Evolutionary conservation across 352 stramenopile species (phyloP).

Genomic region (Discostella stelligera): DNA sequence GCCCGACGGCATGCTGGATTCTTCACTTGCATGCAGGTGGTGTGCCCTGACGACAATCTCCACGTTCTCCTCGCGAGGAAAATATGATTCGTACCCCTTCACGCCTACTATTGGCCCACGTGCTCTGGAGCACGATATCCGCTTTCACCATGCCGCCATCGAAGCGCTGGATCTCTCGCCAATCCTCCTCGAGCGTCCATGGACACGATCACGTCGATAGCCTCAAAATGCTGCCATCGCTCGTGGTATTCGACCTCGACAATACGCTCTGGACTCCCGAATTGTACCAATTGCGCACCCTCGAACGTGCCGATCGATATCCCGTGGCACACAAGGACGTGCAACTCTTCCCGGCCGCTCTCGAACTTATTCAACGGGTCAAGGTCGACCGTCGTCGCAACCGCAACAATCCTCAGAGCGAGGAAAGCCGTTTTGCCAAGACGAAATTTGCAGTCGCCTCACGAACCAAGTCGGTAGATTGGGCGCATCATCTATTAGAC

Average conservation of each 20-base stretch:
- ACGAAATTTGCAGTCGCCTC: constrained; percentile 68
- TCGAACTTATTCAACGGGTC: constrained; percentile 44
- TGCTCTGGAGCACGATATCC: neutral
- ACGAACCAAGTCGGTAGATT: constrained; percentile 62
- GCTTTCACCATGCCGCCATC: neutral
- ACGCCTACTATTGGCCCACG: neutral
- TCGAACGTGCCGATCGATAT: constrained; percentile 42
- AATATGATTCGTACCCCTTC: neutral
- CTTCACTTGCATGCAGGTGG: no score
- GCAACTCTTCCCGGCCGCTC: constrained; percentile 54
- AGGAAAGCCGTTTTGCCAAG: neutral
- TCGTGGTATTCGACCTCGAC: constrained; percentile 80
- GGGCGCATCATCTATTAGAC: constrained; percentile 65
- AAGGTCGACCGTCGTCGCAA: constrained; percentile 17
- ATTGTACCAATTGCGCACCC: constrained; percentile 70
- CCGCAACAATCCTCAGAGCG: neutral
- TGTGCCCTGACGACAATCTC: no score
- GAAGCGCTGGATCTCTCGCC: no score
- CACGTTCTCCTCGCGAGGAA: neutral
- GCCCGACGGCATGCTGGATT: no score
- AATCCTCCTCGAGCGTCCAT: neutral
- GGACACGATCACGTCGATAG: neutral
- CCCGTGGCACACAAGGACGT: constrained; percentile 65
- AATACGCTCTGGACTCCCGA: constrained; percentile 82
- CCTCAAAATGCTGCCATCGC: constrained; percentile 46